phyloP scores from a whole-genome alignment of 257 asterid genomes.

The Plantago ovata region DNA sequence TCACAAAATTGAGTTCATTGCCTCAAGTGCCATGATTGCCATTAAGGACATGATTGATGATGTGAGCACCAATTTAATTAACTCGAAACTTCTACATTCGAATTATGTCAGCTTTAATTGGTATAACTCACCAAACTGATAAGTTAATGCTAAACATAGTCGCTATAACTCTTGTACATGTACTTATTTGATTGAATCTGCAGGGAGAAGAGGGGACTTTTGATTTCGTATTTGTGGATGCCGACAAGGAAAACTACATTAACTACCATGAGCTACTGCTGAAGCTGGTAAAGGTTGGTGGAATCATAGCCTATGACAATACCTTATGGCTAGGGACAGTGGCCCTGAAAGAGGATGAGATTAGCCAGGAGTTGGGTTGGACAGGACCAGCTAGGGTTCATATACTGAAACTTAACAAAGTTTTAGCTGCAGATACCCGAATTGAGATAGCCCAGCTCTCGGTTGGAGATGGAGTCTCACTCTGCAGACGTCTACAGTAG shows the following conservation, averaged over 20 bases:
- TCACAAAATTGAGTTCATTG: conserved; percentile 45
- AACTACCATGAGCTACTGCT: conserved; percentile 50
- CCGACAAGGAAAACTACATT: conserved; percentile 58
- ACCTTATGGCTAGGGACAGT: conserved; percentile 60
- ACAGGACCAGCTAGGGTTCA: conserved; percentile 23
- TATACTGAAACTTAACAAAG: conserved; percentile 41
- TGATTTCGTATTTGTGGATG: conserved; percentile 69
- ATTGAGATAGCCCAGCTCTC: conserved; percentile 58
- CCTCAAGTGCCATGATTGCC: conserved; percentile 30
- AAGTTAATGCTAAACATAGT: no score
- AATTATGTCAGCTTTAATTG: no score
- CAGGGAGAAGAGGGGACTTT: conserved; percentile 58
- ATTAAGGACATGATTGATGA: conserved; percentile 10
- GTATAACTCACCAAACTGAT: no score
- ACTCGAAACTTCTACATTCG: background rate
- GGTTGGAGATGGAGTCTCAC: conserved; percentile 60
- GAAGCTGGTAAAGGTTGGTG: conserved; percentile 52
- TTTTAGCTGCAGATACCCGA: conserved; percentile 46
- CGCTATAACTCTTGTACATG: background rate
- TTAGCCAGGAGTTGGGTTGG: conserved; percentile 23
- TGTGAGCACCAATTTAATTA: no score
- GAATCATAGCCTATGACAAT: conserved; percentile 62
- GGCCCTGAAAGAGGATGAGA: conserved; percentile 40
- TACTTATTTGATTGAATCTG: background rate
- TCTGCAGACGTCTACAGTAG: conserved; percentile 47